A percentile compares a stretch with the other conserved stretches of the same genome.
Evolutionary conservation across 192 early-diverging fungal genomes (phyloP).

Genomic region (Phlyctochytrium planicorne): DNA sequence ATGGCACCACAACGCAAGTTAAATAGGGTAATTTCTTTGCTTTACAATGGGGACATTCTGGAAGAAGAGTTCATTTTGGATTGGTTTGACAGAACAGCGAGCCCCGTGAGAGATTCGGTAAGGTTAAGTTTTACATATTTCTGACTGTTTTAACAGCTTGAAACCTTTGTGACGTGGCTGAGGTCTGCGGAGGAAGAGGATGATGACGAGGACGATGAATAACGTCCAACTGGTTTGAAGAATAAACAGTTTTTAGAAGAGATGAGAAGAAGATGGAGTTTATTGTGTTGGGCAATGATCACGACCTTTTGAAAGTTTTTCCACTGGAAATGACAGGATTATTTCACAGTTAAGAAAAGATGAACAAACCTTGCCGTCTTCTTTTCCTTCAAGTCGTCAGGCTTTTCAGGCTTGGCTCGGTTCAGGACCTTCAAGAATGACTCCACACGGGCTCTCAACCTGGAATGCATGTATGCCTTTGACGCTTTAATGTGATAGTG

Average conservation of each 20-base stretch:
- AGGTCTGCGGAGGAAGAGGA: slow-evolving; percentile 71
- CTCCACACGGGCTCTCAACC: slow-evolving; percentile 92
- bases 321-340: slow-evolving; percentile 24
- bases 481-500: slow-evolving; percentile 99
- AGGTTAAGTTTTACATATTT: slow-evolving; percentile 13
- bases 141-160: slow-evolving; percentile 18
- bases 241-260: too few relatives aligned
- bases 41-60: slow-evolving; percentile 80
- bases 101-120: slow-evolving; percentile 56
- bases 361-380: slow-evolving; percentile 43
- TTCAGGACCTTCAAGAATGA: slow-evolving; percentile 98
- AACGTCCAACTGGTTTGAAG: background rate
- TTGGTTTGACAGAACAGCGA: slow-evolving; percentile 69
- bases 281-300: too few relatives aligned
- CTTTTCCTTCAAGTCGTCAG: slow-evolving; percentile 47
- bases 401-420: slow-evolving; percentile 92
- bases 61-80: slow-evolving; percentile 76
- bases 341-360: background rate
- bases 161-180: slow-evolving; percentile 66
- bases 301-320: slow-evolving; percentile 36
- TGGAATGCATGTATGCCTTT: slow-evolving; percentile 99
- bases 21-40: slow-evolving; percentile 54
- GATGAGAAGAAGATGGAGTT: too few relatives aligned
- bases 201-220: slow-evolving; percentile 43
- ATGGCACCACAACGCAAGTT: slow-evolving; percentile 44